Percentiles rank a stretch among this genome's conserved stretches.
Conservation (phyloP, 2,329 filamentous ascomycete genomes). For the Hymenoscyphus infarciens region DNA sequence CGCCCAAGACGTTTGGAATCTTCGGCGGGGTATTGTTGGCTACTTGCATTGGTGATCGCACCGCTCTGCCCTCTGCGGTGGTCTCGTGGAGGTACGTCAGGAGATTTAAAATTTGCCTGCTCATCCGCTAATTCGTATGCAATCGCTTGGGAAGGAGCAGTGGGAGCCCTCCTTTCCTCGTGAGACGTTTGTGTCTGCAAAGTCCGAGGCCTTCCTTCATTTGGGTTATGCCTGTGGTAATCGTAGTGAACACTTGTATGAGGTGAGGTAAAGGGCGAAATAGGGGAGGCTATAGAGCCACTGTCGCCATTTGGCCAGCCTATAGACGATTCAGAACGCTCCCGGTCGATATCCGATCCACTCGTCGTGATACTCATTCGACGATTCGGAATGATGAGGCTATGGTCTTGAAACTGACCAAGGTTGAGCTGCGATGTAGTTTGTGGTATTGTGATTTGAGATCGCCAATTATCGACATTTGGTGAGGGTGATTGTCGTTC, state of each 20-base stretch:
- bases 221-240: conserved; percentile 15
- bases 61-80: neutral
- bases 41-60: neutral
- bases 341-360: conserved; percentile 16
- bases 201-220: conserved; percentile 16
- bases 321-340: conserved; percentile 11
- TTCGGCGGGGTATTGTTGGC: neutral
- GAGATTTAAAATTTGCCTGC: neutral
- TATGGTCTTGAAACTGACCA: conserved; percentile 8
- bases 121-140: neutral
- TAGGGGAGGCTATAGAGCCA: conserved; percentile 11
- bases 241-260: conserved; percentile 18
- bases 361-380: conserved; percentile 13
- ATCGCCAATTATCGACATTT: conserved; percentile 24
- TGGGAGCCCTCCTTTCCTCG: neutral
- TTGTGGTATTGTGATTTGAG: conserved; percentile 13
- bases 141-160: neutral
- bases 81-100: neutral
- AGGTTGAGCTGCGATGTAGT: conserved; percentile 6
- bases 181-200: neutral
- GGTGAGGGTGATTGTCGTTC: conserved; percentile 15
- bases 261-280: conserved; percentile 17
- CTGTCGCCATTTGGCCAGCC: conserved; percentile 16
- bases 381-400: conserved; percentile 4
- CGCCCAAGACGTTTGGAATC: neutral